Percentiles rank a stretch among this genome's conserved stretches.
Conservation (phyloP, 1,139 yeast genomes). For the Debaryomyces subglobosus region DNA sequence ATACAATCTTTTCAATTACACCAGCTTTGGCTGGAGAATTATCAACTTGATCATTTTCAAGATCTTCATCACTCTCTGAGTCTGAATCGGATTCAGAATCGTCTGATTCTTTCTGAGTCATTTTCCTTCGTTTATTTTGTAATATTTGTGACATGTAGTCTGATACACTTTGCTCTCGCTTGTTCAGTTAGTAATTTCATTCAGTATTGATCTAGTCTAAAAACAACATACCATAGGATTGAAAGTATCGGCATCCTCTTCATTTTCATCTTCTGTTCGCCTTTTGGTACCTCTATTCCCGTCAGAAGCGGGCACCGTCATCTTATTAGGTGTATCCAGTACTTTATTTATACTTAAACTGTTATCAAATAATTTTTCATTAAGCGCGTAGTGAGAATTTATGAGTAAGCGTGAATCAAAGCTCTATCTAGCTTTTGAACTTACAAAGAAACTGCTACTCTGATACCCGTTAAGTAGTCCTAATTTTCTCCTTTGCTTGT, state of each 20-base stretch:
- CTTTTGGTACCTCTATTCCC: constrained; percentile 7
- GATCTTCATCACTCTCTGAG: constrained; percentile 6
- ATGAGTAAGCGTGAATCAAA: neutral
- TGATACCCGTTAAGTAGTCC: neutral
- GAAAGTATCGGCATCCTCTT: constrained; percentile 7
- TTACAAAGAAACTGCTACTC: neutral
- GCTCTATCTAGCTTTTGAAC: neutral
- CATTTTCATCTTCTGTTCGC: neutral
- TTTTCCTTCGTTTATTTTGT: constrained; percentile 16
- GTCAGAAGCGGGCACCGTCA: constrained; percentile 7
- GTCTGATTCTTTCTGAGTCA: constrained; percentile 11
- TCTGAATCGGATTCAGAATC: constrained; percentile 11
- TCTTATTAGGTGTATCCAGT: neutral
- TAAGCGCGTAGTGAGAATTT: neutral
- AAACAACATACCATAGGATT: constrained; percentile 16
- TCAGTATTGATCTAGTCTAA: neutral
- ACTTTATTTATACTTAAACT: neutral
- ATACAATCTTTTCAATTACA: constrained; percentile 55
- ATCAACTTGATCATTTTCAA: constrained; percentile 10
- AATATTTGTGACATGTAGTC: constrained; percentile 21
- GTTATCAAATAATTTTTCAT: neutral
- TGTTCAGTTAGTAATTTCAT: constrained; percentile 12
- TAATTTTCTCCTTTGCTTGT: neutral
- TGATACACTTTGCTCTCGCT: constrained; percentile 17
- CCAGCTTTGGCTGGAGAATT: constrained; percentile 50